These are phyloP conservation scores for Metarhizium anisopliae DNA, from an alignment of 2,329 filamentous ascomycete genomes.

Conservation along the genomic window DNA sequence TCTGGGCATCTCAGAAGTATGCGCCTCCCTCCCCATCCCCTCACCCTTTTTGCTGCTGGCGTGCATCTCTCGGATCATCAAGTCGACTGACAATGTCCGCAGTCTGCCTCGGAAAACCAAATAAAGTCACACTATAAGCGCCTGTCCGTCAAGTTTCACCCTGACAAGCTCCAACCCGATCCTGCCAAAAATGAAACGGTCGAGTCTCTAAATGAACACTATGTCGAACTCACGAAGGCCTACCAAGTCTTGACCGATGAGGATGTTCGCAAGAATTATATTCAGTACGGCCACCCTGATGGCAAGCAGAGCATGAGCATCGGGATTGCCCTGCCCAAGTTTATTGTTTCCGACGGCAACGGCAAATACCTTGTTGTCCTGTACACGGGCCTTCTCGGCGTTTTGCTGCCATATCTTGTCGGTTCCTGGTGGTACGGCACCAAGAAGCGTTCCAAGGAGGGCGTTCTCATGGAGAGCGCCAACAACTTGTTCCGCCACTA, in stretches of 20 bases:
- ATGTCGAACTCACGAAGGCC: constrained; percentile 93
- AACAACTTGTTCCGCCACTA: constrained; percentile 94
- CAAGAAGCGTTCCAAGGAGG: constrained; percentile 86
- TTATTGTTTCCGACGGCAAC: constrained; percentile 86
- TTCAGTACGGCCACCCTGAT: constrained; percentile 92
- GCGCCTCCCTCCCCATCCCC: not conserved
- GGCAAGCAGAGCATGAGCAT: constrained; percentile 98
- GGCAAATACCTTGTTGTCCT: constrained; percentile 91
- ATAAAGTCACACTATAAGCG: constrained; percentile 89
- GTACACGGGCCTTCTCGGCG: constrained; percentile 80
- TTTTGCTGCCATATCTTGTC: constrained; percentile 84
- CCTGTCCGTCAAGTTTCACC: constrained; percentile 79
- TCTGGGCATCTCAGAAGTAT: constrained; percentile 70
- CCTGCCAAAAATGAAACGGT: constrained; percentile 79
- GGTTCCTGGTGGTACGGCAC: constrained; percentile 99
- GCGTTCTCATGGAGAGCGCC: constrained; percentile 84
- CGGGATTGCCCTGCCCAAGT: constrained; percentile 87
- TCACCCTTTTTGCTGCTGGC: not conserved
- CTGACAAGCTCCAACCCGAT: constrained; percentile 85
- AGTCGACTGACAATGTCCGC: not conserved
- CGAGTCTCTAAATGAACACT: constrained; percentile 76
- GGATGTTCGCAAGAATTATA: constrained; percentile 92
- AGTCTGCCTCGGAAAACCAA: constrained; percentile 77
- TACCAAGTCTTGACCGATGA: constrained; percentile 98
- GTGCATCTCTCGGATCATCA: not conserved